Percentiles rank a stretch among this genome's conserved stretches.
Evolutionary conservation across 208 protist species (phyloP).

Genomic region (Naegleria gruberi): DNA sequence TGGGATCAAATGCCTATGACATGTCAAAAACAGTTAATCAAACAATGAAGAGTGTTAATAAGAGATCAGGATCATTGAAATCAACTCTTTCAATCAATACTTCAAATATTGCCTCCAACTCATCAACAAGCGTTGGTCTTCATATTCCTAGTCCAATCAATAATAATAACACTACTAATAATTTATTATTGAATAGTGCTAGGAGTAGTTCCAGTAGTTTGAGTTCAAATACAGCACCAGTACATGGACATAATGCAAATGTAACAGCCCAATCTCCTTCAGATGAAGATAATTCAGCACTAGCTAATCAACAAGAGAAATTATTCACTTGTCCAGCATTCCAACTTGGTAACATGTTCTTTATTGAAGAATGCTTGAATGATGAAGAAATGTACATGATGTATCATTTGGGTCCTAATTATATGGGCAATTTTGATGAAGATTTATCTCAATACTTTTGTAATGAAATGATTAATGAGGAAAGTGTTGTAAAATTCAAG

Average conservation of each 20-base stretch:
- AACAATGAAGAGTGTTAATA: background rate
- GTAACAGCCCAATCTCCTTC: background rate
- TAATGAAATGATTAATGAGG: background rate
- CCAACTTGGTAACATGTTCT: slow-evolving; percentile 6
- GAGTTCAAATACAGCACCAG: background rate
- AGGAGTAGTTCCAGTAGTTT: background rate
- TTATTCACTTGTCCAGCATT: background rate
- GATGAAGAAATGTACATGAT: slow-evolving; percentile 17
- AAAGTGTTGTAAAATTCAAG: background rate
- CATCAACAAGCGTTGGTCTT: background rate
- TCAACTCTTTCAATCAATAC: too few species aligned
- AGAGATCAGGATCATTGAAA: background rate
- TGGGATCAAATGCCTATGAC: background rate
- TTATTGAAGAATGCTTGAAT: background rate
- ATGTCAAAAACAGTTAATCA: background rate
- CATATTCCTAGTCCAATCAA: background rate
- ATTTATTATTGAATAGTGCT: too few species aligned
- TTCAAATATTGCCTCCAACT: background rate
- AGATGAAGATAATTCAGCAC: background rate
- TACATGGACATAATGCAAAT: background rate
- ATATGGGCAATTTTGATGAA: slow-evolving; percentile 16
- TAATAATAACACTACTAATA: background rate
- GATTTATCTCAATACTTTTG: slow-evolving; percentile 9
- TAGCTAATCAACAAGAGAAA: background rate
- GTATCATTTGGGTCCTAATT: slow-evolving; percentile 18